Evolutionary conservation across 768 basidiomycete species (phyloP).

Genomic region (Auricularia sp.): DNA sequence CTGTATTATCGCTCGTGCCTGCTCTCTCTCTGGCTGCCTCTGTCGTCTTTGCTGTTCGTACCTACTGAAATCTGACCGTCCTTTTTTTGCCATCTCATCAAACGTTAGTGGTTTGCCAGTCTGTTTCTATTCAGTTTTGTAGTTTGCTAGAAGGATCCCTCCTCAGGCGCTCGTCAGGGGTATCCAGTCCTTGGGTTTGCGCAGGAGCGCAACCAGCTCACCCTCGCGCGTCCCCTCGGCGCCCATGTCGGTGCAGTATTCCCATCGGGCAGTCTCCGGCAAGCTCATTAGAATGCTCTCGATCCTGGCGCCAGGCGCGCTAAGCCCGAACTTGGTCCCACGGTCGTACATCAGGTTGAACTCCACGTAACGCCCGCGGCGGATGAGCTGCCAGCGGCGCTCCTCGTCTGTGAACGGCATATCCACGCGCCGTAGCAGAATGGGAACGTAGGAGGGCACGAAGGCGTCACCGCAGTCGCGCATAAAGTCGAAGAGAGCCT

Average conservation of each 20-base stretch:
- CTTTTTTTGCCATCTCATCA: background rate
- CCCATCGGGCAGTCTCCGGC: conserved; percentile 82
- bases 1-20: conserved; percentile 3
- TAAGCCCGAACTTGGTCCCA: conserved; percentile 80
- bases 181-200: conserved; percentile 55
- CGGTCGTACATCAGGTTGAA: conserved; percentile 85
- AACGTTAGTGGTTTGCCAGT: background rate
- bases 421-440: conserved; percentile 47
- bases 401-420: conserved; percentile 40
- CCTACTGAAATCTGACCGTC: background rate
- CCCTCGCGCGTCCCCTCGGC: conserved; percentile 55
- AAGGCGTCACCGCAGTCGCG: conserved; percentile 68
- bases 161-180: background rate
- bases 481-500: conserved; percentile 71
- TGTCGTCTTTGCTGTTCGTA: background rate
- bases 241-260: conserved; percentile 75
- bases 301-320: conserved; percentile 75
- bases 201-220: conserved; percentile 49
- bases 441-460: conserved; percentile 83
- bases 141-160: background rate
- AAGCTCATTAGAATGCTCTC: conserved; percentile 89
- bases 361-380: conserved; percentile 90
- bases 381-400: conserved; percentile 86
- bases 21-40: background rate
- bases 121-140: background rate